A percentile compares a stretch with the other conserved stretches of the same genome.
Evolutionary conservation across 805 yeast genomes (phyloP).

Genomic region (Metschnikowia santaceciliae): DNA sequence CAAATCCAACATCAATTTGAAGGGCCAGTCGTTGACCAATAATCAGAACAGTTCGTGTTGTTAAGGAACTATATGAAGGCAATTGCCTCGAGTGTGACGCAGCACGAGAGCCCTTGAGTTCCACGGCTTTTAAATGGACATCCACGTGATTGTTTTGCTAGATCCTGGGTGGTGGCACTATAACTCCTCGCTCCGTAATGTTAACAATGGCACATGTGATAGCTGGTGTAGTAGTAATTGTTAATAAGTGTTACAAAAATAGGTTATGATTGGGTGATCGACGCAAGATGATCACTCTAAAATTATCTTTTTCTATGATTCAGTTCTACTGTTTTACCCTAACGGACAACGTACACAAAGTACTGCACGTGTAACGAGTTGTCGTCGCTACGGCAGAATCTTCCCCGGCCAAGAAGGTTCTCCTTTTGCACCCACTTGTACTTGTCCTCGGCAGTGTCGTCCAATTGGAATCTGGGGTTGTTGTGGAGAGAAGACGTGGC

Average conservation of each 20-base stretch:
- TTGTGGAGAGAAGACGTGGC: slow-evolving; percentile 48
- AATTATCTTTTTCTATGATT: too few species aligned
- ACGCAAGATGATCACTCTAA: too few species aligned
- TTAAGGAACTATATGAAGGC: slow-evolving; percentile 15
- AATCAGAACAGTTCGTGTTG: slow-evolving; percentile 40
- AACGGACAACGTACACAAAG: slow-evolving; percentile 37
- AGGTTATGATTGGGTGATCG: too few species aligned
- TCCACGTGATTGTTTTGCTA: neutral
- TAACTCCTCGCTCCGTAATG: neutral
- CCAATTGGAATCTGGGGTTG: slow-evolving; percentile 44
- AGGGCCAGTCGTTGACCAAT: slow-evolving; percentile 56
- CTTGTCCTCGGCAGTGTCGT: slow-evolving; percentile 38
- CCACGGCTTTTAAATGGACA: neutral
- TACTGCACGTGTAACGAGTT: slow-evolving; percentile 54
- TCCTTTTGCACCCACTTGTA: slow-evolving; percentile 48
- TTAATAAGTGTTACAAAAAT: too few species aligned
- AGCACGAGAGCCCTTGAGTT: neutral
- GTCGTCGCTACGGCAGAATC: slow-evolving; percentile 43
- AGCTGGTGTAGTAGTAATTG: neutral
- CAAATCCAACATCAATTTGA: slow-evolving; percentile 66
- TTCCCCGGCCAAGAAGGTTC: slow-evolving; percentile 55
- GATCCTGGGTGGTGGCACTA: neutral
- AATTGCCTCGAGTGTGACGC: neutral
- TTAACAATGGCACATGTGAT: neutral
- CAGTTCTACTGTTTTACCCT: neutral